These are phyloP conservation scores for Monosporozyma siamensis DNA, from an alignment of 805 yeast genomes.

Conservation along the genomic window DNA sequence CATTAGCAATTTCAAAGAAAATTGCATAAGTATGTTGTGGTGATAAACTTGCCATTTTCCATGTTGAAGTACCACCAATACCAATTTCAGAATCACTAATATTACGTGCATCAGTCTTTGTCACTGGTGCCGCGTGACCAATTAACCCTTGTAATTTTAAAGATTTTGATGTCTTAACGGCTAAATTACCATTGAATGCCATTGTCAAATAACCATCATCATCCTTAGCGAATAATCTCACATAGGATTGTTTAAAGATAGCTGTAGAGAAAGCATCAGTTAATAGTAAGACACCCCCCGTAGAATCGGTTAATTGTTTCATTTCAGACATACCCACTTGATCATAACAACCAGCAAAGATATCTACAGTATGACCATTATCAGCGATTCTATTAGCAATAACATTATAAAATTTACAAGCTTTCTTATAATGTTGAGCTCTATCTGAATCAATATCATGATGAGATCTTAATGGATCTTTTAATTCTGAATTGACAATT, in stretches of 20 bases:
- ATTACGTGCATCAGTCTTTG: conserved; percentile 52
- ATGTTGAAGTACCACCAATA: conserved; percentile 82
- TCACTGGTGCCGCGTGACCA: conserved; percentile 80
- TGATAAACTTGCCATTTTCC: conserved; percentile 75
- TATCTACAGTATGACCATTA: conserved; percentile 74
- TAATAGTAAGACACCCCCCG: conserved; percentile 84
- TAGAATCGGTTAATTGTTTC: conserved; percentile 73
- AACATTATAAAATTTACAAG: conserved; percentile 69
- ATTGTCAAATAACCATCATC: conserved; percentile 75
- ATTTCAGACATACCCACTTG: conserved; percentile 93
- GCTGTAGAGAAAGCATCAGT: conserved; percentile 93
- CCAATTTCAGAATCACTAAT: conserved; percentile 93
- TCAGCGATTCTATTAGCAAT: conserved; percentile 62
- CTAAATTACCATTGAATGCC: conserved; percentile 85
- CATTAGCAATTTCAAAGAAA: conserved; percentile 68
- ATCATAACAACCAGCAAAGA: conserved; percentile 92
- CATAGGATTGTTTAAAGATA: conserved; percentile 84
- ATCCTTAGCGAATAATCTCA: conserved; percentile 80
- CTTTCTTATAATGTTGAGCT: conserved; percentile 81
- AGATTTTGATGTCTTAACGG: conserved; percentile 79
- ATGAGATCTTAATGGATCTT: conserved; percentile 96
- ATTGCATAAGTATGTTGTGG: conserved; percentile 85
- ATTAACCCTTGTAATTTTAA: conserved; percentile 86
- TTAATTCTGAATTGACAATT: conserved; percentile 82
- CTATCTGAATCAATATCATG: conserved; percentile 88